These are phyloP conservation scores for Schizophyllum commune DNA, from an alignment of 1,284 basidiomycete genomes.

Conservation along the genomic window DNA sequence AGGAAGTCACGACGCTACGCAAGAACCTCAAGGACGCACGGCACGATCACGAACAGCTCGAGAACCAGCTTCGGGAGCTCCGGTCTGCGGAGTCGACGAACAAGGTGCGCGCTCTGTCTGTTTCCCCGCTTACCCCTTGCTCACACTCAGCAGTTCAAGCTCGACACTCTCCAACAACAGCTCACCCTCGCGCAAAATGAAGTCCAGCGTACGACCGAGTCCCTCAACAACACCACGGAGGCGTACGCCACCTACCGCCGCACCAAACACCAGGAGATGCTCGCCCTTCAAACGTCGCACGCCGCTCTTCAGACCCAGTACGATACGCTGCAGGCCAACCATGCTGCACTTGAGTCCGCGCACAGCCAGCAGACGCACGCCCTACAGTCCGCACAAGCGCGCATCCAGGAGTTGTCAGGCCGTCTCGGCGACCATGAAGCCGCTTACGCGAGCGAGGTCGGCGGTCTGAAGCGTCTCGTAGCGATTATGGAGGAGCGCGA, in stretches of 20 bases:
- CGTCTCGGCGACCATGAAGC: slow-evolving; percentile 76
- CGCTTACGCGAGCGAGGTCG: slow-evolving; percentile 68
- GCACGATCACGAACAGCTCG: slow-evolving; percentile 60
- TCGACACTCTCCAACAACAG: slow-evolving; percentile 75
- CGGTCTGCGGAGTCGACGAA: slow-evolving; percentile 63
- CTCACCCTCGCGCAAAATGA: slow-evolving; percentile 67
- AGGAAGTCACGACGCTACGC: slow-evolving; percentile 64
- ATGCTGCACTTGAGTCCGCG: slow-evolving; percentile 65
- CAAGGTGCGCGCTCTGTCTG: slow-evolving; percentile 36
- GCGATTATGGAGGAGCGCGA: slow-evolving; percentile 80
- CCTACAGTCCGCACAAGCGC: slow-evolving; percentile 61
- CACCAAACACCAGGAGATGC: slow-evolving; percentile 64
- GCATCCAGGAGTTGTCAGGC: slow-evolving; percentile 63
- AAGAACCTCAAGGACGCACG: slow-evolving; percentile 64
- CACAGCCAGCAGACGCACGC: slow-evolving; percentile 61
- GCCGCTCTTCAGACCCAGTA: slow-evolving; percentile 62
- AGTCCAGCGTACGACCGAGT: slow-evolving; percentile 53
- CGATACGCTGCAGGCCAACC: slow-evolving; percentile 33
- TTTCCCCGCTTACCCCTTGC: slow-evolving; percentile 3
- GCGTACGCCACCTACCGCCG: slow-evolving; percentile 70
- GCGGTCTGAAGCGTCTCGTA: slow-evolving; percentile 63
- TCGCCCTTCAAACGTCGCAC: slow-evolving; percentile 65
- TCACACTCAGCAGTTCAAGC: slow-evolving; percentile 51
- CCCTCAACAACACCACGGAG: slow-evolving; percentile 58
- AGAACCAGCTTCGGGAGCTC: slow-evolving; percentile 60